phyloP scores from a whole-genome alignment of 495 filamentous ascomycete species.

The Xylaria grammica region DNA sequence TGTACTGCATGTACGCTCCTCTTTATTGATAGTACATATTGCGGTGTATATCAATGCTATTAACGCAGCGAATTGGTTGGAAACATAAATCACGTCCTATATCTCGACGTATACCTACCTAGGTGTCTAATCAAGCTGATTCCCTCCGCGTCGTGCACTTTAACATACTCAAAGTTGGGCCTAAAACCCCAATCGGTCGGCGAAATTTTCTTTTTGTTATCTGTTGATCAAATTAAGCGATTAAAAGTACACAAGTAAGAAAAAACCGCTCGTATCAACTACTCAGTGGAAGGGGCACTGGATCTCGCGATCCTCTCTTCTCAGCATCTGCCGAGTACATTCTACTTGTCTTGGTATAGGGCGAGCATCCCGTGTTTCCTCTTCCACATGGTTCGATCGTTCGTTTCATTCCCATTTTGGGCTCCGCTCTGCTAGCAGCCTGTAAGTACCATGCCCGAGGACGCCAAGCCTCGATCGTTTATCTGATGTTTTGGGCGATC shows the following conservation, averaged over 20 bases:
- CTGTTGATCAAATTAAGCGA: not conserved
- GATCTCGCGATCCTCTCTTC: not conserved
- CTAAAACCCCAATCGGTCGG: not conserved
- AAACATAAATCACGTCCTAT: too few species aligned
- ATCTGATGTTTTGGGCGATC: not conserved
- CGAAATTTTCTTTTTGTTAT: not conserved
- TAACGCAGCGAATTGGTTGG: too few species aligned
- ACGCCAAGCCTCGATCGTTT: constrained; percentile 5
- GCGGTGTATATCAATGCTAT: too few species aligned
- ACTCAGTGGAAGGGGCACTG: not conserved
- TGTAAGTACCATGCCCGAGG: not conserved
- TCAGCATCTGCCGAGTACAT: not conserved
- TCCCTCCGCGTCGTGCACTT: not conserved
- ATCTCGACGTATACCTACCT: too few species aligned
- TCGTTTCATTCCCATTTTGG: too few species aligned
- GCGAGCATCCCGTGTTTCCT: not conserved
- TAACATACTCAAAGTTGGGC: not conserved
- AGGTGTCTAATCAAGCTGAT: too few species aligned
- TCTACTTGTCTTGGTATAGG: not conserved
- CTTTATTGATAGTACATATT: too few species aligned
- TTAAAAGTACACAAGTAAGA: too few species aligned
- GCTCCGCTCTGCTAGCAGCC: not conserved
- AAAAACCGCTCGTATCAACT: too few species aligned
- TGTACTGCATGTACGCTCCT: too few species aligned
- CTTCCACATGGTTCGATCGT: not conserved